Evolutionary conservation across 768 basidiomycete species (phyloP), one percentile per base, ranked within the genome.

Genomic region (Multifurca ochricompacta): DNA sequence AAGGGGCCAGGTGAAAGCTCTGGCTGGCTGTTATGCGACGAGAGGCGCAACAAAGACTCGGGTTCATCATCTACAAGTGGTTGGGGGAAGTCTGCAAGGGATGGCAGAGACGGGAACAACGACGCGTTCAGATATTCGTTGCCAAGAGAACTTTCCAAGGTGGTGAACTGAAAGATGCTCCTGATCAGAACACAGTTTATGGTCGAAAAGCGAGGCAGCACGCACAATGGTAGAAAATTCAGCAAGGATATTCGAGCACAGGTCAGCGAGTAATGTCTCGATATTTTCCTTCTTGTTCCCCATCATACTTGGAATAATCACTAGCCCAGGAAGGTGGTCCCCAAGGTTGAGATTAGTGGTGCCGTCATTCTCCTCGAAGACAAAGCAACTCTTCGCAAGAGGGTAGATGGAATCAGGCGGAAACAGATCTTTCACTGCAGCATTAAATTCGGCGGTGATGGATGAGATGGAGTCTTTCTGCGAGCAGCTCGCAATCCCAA

Each of bases 201-300:
- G 30, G 5, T 19, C 16, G 30, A 32, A 42, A 13, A 14, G 35
- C 25, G 18, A 55, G n/a, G 25, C 40, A 48, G 48, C 32, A 71
- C 87, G 57, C 62, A 96, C 95, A 73, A 96, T 67, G 34, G 80
- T 78, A 34, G 91, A 87, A 61, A 98, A 86, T 67, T 91, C 91
- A 19, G 80, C 80, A 21, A 99, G 73, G 45, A 97, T 80, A 58
- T 86, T 82, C 31, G 92, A 91, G 61, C 91, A 93, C 18, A 96
- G 69, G 64, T 92, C 91, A 16, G 91, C 91, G 51, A 99, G 70
- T 37, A 97, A 71, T 16, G 91, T 91, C 28, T 90, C 89, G 50
- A 98, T 76, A 66, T 94, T 93, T 28, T 91, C 69, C 62, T 81
- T 86, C 67, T 91, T 89, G 63, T 94, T 91, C 6, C 87, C 87